Base-by-base conservation (phyloP, 768 basidiomycete genomes). In the Leccinum fibrillosum region DNA sequence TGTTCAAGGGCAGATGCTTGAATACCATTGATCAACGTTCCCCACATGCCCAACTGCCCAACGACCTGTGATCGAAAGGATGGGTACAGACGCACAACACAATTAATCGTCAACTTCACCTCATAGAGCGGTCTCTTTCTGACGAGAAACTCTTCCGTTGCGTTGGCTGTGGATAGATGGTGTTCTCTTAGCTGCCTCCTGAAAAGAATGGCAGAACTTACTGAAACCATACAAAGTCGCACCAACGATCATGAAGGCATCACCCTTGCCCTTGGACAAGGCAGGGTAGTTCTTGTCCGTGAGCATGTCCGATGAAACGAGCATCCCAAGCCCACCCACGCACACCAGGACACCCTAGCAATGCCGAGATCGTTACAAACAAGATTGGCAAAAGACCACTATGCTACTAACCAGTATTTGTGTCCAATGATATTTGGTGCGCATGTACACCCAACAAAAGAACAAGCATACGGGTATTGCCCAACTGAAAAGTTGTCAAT, bases 131-230 rank as follows among this genome's bases (percentile, higher is more conserved):
- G 92, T 12, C 85, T 78, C 63, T 75, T 83, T 58, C 92, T 82
- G 30, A 94, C 92, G 58, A 94, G 84, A 72, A 89, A 90, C 68
- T 94, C 92, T 69, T 94, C 92, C 0, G 90, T 91, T 28, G 92
- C 90, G 62, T 94, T 94, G 23, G 89, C 91, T 92, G 61, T 30
- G 23, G 25, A 54, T 53, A 2, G 34, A 51, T 42, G 3, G 62
- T 55, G n/a, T 58, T 9, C 34, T 54, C 35, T 12, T 8, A 39
- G 10, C 17, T 37, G 26, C 9, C 4, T 12, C 53, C n/a, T 13
- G 5, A 55, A 42, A 28, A 35, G 44, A 26, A 47, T 39, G 19
- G 44, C 19, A 42, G 23, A 13, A 82, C 86, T 59, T 66, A 92
- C 90, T 90, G 71, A 93, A 86, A 48, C 92, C 92, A 62, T 94